phyloP scores from a whole-genome alignment of 495 filamentous ascomycete genomes.

The Platismatia glauca region DNA sequence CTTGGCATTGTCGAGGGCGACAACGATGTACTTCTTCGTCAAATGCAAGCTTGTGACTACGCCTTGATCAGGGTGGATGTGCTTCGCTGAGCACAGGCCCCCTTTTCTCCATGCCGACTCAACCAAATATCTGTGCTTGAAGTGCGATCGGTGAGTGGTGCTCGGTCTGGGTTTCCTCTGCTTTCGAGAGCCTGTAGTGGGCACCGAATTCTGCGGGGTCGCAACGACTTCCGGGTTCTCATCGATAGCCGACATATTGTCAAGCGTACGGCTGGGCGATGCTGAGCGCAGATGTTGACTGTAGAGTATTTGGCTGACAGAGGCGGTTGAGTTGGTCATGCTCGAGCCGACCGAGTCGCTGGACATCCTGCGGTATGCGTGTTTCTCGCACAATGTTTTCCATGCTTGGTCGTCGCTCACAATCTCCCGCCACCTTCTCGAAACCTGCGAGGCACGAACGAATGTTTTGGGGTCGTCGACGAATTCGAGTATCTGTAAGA shows the following conservation, averaged over 20 bases:
- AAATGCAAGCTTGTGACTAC: constrained; percentile 94
- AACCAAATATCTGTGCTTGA: constrained; percentile 94
- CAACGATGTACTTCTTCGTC: constrained; percentile 91
- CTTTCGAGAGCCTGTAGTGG: constrained; percentile 10
- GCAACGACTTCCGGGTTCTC: constrained; percentile 22
- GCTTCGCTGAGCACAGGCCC: constrained; percentile 63
- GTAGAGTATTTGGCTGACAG: constrained; percentile 21
- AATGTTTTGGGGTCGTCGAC: constrained; percentile 92
- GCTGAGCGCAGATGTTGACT: constrained; percentile 18
- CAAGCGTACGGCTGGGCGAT: constrained; percentile 18
- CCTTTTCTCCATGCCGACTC: constrained; percentile 94
- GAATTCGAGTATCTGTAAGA: constrained; percentile 69
- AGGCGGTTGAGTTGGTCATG: constrained; percentile 15
- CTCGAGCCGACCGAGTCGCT: constrained; percentile 33
- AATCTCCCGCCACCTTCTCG: constrained; percentile 82
- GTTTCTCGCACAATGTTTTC: constrained; percentile 92
- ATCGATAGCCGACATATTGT: constrained; percentile 24
- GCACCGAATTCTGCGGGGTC: constrained; percentile 1
- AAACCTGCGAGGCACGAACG: constrained; percentile 87
- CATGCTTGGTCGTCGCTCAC: constrained; percentile 94
- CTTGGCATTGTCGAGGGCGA: constrained; percentile 94
- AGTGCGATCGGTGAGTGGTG: constrained; percentile 83
- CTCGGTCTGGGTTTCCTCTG: constrained; percentile 29
- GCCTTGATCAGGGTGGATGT: constrained; percentile 90
- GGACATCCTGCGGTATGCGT: constrained; percentile 64